Base-by-base conservation (phyloP, 2,329 filamentous ascomycete species). In the Cadophora sp. region DNA sequence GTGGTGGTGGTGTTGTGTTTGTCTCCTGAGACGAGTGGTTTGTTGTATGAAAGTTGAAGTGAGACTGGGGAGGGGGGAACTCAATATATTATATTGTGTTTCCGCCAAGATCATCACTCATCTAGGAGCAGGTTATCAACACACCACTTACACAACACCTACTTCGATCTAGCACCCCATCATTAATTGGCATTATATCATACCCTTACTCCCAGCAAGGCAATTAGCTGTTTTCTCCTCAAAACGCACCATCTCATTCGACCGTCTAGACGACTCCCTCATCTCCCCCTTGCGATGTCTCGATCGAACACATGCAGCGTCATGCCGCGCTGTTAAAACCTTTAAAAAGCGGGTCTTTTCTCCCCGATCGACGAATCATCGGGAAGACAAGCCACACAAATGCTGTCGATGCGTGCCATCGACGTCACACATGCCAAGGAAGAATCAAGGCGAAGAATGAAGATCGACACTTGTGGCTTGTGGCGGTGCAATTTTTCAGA, bases 401-500 rank as follows among this genome's bases (percentile, higher is more conserved):
- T 19, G 19, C 37, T 24, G n/a, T 58, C 43, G 29, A 37, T 34
- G 27, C 26, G 22, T 9, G 9, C 2, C 11, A 37, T 3, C 14
- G 37, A 61, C 58, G 58, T 61, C 58, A 61, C 6, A 46, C 22
- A 19, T 29, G 24, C 58, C 34, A 61, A 61, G 58, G 27, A 12
- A n/a, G n/a, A 43, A 43, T 29, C 58, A 14, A 46, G 2, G 12
- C 16, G 6, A 9, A 11, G 29, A 19, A 34, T 29, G 53, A 31
- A 46, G 63, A 65, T 65, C 63, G 37, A 65, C 63, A 55, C 37
- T 34, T 65, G 63, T 65, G 51, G 63, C 63, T 48, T 48, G 43
- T 48, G 43, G 19, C 19, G 19, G n/a, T n/a, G 43, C 40, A 3
- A 26, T 27, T 40, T 9, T 43, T n/a, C 8, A 29, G 37, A 29